A percentile compares a stretch with the other conserved stretches of the same genome.
phyloP scores from a whole-genome alignment of 148 eudicot genomes.

The Rheum nobile region DNA sequence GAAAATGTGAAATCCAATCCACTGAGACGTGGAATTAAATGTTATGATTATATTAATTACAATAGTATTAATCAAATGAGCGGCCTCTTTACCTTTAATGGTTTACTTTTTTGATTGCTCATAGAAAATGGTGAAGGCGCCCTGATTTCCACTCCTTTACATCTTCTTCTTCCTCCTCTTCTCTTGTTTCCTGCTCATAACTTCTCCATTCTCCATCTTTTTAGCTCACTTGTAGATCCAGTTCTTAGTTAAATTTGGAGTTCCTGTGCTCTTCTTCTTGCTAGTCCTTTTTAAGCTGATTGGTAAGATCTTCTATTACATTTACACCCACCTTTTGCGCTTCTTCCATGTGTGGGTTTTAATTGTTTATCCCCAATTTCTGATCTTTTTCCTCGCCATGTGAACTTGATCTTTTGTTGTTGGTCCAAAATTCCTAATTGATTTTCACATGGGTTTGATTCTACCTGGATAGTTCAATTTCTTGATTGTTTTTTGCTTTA shows the following conservation, averaged over 20 bases:
- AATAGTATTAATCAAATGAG: background rate
- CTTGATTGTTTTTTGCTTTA: background rate
- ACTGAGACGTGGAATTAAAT: background rate
- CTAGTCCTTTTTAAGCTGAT: constrained; percentile 1
- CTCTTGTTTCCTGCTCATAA: background rate
- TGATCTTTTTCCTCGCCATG: background rate
- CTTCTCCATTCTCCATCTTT: background rate
- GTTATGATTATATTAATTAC: background rate
- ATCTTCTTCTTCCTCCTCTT: background rate
- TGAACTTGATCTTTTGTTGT: background rate
- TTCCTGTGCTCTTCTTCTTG: background rate
- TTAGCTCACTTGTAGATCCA: constrained; percentile 3
- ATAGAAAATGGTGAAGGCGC: constrained; percentile 7
- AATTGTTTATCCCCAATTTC: background rate
- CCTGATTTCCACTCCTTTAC: constrained; percentile 6
- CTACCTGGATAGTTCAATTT: background rate
- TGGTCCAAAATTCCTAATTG: background rate
- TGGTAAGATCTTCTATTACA: constrained; percentile 4
- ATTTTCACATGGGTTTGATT: background rate
- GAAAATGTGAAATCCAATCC: background rate
- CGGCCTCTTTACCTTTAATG: background rate
- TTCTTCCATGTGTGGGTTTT: constrained; percentile 3
- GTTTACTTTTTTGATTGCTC: constrained; percentile 7
- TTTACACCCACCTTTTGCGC: background rate
- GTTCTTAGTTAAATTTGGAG: background rate